A percentile compares a stretch with the other conserved stretches of the same genome.
Evolutionary conservation across 2,329 filamentous ascomycete species (phyloP).

Genomic region (Blastomyces gilchristii): DNA sequence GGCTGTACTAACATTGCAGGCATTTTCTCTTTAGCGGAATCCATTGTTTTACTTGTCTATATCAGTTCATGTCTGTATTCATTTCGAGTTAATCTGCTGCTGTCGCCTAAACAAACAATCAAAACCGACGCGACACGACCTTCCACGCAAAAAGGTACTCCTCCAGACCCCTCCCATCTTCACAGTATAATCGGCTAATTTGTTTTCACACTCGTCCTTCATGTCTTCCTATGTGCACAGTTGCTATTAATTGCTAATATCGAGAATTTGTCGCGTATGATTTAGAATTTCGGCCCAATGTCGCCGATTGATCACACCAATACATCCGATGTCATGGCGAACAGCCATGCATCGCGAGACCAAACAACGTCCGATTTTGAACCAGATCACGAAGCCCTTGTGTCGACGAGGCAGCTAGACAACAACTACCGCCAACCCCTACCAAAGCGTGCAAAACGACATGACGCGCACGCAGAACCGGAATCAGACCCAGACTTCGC

Average conservation of each 20-base stretch:
- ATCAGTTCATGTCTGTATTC: not conserved
- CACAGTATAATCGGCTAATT: not conserved
- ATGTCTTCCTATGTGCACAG: not conserved
- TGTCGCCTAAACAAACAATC: not conserved
- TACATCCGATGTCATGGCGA: conserved; percentile 21
- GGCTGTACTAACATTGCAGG: conserved; percentile 6
- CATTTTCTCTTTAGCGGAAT: conserved; percentile 2
- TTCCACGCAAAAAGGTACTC: not conserved
- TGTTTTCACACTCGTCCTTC: not conserved
- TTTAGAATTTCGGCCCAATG: not conserved
- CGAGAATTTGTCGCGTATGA: not conserved
- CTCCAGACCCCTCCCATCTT: not conserved
- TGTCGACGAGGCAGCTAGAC: conserved; percentile 30
- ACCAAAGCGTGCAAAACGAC: conserved; percentile 18
- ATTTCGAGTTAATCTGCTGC: not conserved
- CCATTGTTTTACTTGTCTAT: not conserved
- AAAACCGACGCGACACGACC: conserved; percentile 1
- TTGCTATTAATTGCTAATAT: not conserved
- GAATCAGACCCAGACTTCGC: conserved; percentile 34
- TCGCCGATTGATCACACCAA: conserved; percentile 12
- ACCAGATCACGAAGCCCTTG: conserved; percentile 34
- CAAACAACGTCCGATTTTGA: conserved; percentile 30
- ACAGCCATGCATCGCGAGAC: conserved; percentile 16
- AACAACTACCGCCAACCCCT: conserved; percentile 21
- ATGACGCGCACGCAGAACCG: conserved; percentile 8